These are phyloP conservation scores for Stemphylium beticola DNA, from an alignment of 2,329 filamentous ascomycete species.

Conservation along the genomic window DNA sequence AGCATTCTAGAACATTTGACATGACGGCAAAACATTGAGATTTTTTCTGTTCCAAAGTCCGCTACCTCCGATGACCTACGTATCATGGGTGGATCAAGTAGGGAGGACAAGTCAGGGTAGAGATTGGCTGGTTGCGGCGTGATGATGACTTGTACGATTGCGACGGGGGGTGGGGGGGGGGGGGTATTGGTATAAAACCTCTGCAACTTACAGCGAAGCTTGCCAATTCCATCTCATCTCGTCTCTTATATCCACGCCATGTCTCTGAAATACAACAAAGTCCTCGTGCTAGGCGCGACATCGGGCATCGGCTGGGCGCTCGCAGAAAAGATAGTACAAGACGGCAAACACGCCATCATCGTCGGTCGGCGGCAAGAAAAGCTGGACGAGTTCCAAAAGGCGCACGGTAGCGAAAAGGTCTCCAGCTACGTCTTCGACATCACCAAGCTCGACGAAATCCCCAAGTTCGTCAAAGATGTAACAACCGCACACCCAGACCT, in stretches of 20 bases:
- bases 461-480: constrained; percentile 52
- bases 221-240: background rate
- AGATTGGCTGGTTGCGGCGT: constrained; percentile 1
- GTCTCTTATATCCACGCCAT: constrained; percentile 39
- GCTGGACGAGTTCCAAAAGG: constrained; percentile 55
- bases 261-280: constrained; percentile 59
- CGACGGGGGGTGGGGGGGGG: no score
- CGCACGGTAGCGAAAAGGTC: constrained; percentile 56
- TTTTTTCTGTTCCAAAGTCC: background rate
- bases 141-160: constrained; percentile 8
- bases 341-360: constrained; percentile 56
- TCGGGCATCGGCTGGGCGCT: constrained; percentile 60
- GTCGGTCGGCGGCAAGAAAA: constrained; percentile 60
- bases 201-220: background rate
- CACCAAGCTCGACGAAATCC: constrained; percentile 56
- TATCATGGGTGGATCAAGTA: background rate
- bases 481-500: constrained; percentile 57
- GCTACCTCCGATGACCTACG: background rate
- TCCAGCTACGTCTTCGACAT: constrained; percentile 58
- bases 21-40: background rate
- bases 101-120: background rate
- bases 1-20: background rate
- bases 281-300: constrained; percentile 62
- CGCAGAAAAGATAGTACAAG: constrained; percentile 56
- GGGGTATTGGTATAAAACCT: constrained; percentile 8